Evolutionary conservation across 192 early-diverging fungal species (phyloP).

Genomic region (Coemansia sp.): DNA sequence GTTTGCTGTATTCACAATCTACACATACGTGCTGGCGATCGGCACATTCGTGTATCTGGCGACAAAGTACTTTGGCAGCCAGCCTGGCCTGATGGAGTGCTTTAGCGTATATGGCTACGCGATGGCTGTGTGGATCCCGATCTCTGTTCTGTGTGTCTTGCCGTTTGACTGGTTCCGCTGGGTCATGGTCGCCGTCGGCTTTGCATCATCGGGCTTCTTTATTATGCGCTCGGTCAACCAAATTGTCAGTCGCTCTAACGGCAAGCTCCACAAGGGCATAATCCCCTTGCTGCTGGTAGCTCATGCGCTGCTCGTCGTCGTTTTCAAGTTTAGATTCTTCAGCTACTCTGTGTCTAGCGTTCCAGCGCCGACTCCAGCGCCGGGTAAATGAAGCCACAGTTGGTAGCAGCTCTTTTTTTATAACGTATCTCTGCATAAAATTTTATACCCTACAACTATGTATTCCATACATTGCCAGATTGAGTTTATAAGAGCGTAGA

Average conservation of each 20-base stretch:
- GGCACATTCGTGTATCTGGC: constrained; percentile 78
- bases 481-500: constrained; percentile 6
- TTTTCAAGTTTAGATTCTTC: constrained; percentile 89
- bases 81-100: constrained; percentile 84
- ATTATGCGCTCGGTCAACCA: constrained; percentile 52
- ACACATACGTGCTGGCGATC: constrained; percentile 73
- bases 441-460: neutral
- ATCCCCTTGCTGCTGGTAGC: constrained; percentile 65
- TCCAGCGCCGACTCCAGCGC: constrained; percentile 7
- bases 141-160: constrained; percentile 77
- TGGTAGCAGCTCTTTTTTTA: neutral
- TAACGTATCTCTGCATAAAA: neutral
- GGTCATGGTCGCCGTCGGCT: constrained; percentile 75
- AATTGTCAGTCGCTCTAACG: constrained; percentile 69
- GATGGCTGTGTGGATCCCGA: constrained; percentile 91
- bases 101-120: constrained; percentile 90
- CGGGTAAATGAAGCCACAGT: neutral
- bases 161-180: constrained; percentile 82
- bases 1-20: constrained; percentile 79
- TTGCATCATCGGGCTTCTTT: constrained; percentile 69
- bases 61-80: constrained; percentile 83
- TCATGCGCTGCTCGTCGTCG: constrained; percentile 69
- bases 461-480: constrained; percentile 1
- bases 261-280: constrained; percentile 69
- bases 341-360: constrained; percentile 57